Evolutionary conservation across 805 yeast species (phyloP), one percentile per base, ranked within the genome.

Genomic region (Saturnispora silvae): DNA sequence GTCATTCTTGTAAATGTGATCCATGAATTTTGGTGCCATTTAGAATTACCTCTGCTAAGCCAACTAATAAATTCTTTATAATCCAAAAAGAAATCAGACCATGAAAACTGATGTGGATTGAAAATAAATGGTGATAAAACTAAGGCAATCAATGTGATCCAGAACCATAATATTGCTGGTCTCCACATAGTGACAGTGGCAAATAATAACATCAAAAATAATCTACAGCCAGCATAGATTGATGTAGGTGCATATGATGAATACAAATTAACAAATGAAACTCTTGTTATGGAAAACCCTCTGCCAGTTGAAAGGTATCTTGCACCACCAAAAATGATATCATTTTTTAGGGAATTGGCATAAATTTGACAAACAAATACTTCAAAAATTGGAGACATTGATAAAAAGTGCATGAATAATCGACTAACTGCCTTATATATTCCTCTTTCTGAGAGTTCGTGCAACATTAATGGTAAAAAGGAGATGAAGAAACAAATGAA

Each of bases 361-460:
- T 89, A 89, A 7, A 87, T 80, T 58, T 87, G 96, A 56, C 96
- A 85, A 7, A 84, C 95, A 60, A 89, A 86, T 5, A 89, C 96
- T 56, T 89, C 97, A 60, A 89, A 89, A 37, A 87, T 60, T 2
- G 96, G 96, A 2, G 96, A 81, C 41, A 87, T 57, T 0, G 96
- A 86, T 23, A 73, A 53, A 40, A 89, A 66, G 51, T 89, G 97
- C 54, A 71, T 73, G n/a, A 71, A 54, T 34, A 87, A 70, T 45
- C 96, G 67, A 26, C 70, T 64, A 3, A 70, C 48, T 0, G 96
- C 89, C 46, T 79, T 78, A 73, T 81, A 67, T 11, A 78, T 46
- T 0, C 97, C 96, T 49, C 86, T 75, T 54, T 89, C 97, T 10
- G 85, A 70, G 31, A 85, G 52, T 53, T 89, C 97, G 51, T 89